Percentiles rank a stretch among this genome's conserved stretches.
Evolutionary conservation across 1,284 basidiomycete species (phyloP).

Genomic region (Inonotus obliquus): DNA sequence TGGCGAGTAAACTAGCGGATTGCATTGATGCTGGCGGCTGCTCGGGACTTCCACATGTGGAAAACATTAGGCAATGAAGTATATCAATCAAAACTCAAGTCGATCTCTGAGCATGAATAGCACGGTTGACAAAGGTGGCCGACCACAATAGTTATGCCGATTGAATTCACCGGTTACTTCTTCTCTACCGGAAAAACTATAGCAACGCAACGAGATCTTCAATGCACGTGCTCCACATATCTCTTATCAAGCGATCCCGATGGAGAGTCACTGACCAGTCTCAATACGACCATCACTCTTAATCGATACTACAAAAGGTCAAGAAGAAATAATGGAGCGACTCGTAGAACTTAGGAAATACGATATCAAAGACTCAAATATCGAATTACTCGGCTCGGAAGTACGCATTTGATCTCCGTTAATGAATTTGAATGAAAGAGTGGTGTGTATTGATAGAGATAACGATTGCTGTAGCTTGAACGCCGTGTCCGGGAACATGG

Average conservation of each 20-base stretch:
- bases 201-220: too few relatives aligned
- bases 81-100: too few relatives aligned
- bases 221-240: too few relatives aligned
- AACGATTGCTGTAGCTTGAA: conserved; percentile 39
- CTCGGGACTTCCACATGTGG: conserved; percentile 25
- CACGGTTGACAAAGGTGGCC: too few relatives aligned
- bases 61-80: conserved; percentile 21
- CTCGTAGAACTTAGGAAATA: conserved; percentile 41
- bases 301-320: background rate
- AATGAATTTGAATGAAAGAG: background rate
- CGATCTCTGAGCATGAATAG: too few relatives aligned
- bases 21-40: conserved; percentile 34
- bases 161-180: too few relatives aligned
- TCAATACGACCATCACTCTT: background rate
- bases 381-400: conserved; percentile 56
- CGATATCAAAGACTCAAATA: conserved; percentile 37
- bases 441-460: background rate
- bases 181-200: too few relatives aligned
- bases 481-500: conserved; percentile 49
- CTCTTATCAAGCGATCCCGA: too few relatives aligned
- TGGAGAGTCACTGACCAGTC: too few relatives aligned
- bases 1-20: conserved; percentile 31
- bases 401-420: conserved; percentile 31
- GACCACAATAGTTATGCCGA: too few relatives aligned
- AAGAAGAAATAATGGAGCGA: conserved; percentile 33